Evolutionary conservation across 2,329 filamentous ascomycete species (phyloP), one percentile per base, ranked within the genome.

Genomic region (Thielaviopsis musarum): DNA sequence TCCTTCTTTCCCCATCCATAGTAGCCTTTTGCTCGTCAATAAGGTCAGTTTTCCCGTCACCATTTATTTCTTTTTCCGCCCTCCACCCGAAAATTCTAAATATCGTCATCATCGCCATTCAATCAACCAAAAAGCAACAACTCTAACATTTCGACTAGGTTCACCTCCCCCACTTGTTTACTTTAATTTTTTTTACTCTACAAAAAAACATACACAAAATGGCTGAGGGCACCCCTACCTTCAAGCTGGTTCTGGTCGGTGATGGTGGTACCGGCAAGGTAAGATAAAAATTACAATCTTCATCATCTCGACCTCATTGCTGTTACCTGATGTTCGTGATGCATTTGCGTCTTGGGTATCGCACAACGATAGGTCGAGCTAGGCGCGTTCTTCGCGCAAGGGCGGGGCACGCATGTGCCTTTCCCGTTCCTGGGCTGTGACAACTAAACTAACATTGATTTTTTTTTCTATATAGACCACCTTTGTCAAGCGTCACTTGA

Each of bases 221-320:
- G 56, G 51, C 62, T 41, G 69, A 70, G 65, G 66, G 69, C 73
- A 72, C 69, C 66, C 61, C 91, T 66, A 95, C 89, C 74, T 98
- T 98, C 87, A 98, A 98, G 88, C 88, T 98, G 70, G 93, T 98
- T 74, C 89, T 98, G 77, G 93, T 98, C 71, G 93, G 93, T 74
- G 93, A 98, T 74, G 93, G 93, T 77, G 93, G 93, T 82, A 98
- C 93, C 70, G 93, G 93, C 79, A 98, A 98, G 91, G 93, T 94
- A 61, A 60, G 56, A 34, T 53, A 48, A 48, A 48, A 48, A 30
- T 19, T 13, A 15, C 26, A 22, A 22, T 53, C 13, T 6, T 24
- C 10, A 10, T 34, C 30, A 34, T 34, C 7, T 10, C 30, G 30
- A 34, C 10, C 10, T 34, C 5, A 34, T 5, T 34, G 30, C 30